phyloP scores from a whole-genome alignment of 2,329 filamentous ascomycete species.

The Trichoderma sp. region DNA sequence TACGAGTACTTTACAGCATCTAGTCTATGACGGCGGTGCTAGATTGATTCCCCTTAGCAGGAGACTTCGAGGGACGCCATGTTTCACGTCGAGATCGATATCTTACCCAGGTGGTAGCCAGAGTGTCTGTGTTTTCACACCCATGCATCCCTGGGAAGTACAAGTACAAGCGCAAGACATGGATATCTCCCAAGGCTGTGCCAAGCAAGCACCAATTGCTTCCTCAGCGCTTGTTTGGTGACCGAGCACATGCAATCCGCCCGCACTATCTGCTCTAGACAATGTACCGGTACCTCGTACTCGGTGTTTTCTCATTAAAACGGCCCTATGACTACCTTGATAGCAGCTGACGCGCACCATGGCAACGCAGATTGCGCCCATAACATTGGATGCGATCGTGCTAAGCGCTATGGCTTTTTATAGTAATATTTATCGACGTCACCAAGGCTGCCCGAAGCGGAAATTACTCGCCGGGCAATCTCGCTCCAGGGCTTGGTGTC shows the following conservation, averaged over 20 bases:
- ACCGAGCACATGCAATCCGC: not conserved
- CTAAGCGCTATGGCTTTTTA: conserved; percentile 12
- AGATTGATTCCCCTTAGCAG: not conserved
- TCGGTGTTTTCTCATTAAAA: not conserved
- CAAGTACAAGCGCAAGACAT: not conserved
- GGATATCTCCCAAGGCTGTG: not conserved
- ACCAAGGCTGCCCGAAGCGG: conserved; percentile 2
- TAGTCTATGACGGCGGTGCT: not conserved
- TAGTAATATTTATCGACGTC: conserved; percentile 19
- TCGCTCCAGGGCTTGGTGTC: conserved; percentile 4
- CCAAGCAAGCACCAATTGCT: not conserved
- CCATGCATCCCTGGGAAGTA: not conserved
- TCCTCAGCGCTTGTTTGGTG: not conserved
- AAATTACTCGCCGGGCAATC: conserved; percentile 15
- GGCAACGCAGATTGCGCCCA: conserved; percentile 7
- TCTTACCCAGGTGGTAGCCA: not conserved
- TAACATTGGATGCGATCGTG: not conserved
- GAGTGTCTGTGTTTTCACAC: not conserved
- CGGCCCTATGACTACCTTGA: not conserved
- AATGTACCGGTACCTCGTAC: not conserved
- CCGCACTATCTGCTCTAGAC: not conserved
- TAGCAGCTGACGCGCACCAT: conserved; percentile 13
- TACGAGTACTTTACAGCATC: not conserved
- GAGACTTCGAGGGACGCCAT: not conserved
- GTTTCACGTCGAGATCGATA: conserved; percentile 9